Conservation (phyloP, 768 basidiomycete species). For the Boletus speciosus region DNA sequence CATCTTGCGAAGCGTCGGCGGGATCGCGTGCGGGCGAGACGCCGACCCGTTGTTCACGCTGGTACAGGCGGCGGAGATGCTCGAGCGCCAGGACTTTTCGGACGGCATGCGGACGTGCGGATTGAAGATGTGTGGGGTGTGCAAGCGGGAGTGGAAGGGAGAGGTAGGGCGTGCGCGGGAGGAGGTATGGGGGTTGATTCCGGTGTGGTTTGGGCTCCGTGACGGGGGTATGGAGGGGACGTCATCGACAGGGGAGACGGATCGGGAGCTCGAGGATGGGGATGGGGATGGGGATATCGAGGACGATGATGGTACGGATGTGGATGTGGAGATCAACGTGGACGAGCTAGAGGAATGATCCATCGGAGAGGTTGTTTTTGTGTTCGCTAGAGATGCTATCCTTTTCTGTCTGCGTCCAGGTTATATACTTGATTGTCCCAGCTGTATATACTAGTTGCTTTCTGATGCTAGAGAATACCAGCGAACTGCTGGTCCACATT, state of each 20-base stretch:
- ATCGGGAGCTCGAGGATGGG: neutral
- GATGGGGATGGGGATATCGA: neutral
- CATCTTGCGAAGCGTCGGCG: constrained; percentile 64
- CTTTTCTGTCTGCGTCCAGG: neutral
- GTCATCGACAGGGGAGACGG: neutral
- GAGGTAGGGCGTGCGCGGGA: constrained; percentile 45
- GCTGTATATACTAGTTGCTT: constrained; percentile 15
- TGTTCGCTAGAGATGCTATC: constrained; percentile 14
- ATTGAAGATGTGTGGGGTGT: constrained; percentile 51
- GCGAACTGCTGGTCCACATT: neutral
- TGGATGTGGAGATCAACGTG: constrained; percentile 9
- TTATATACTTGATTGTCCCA: constrained; percentile 4
- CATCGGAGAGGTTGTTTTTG: neutral
- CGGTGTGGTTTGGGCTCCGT: constrained; percentile 59
- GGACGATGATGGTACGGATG: constrained; percentile 10
- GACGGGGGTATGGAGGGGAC: constrained; percentile 11
- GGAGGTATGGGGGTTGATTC: constrained; percentile 60
- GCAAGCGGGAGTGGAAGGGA: constrained; percentile 46
- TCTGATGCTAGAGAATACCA: neutral
- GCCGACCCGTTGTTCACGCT: constrained; percentile 73
- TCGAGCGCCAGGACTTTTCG: constrained; percentile 65
- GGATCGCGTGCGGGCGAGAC: constrained; percentile 68
- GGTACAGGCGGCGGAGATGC: constrained; percentile 66
- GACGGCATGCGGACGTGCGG: constrained; percentile 55
- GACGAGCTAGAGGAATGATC: constrained; percentile 17